Evolutionary conservation across 2,329 filamentous ascomycete species (phyloP), one percentile per base, ranked within the genome.

Genomic region (Fusarium denticulatum): DNA sequence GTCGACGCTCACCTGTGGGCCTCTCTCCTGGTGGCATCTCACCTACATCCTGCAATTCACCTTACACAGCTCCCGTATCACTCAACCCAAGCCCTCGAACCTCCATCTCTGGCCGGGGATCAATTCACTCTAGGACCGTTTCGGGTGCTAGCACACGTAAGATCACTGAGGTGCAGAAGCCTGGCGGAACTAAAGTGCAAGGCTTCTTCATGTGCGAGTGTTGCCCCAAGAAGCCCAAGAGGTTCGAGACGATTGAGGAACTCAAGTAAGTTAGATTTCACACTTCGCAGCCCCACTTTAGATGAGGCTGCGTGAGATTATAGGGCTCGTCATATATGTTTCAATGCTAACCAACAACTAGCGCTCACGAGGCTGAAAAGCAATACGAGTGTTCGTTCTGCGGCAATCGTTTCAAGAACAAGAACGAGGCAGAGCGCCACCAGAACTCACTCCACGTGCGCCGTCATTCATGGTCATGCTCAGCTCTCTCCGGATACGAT

Each of bases 351-450:
- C 72, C 40, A 65, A 47, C 56, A 53, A 59, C 24, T 79, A 98
- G 96, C 73, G 86, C 92, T 49, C 96, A 98, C 81, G 94, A 96
- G 82, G 91, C 94, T 80, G 96, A 98, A 83, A 98, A 98, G 83
- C 96, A 98, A 83, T 98, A 98, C 82, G 94, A 94, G 71, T 98
- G 96, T 82, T 89, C 91, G 34, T 98, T 94, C 81, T 98, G 96
- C 82, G 93, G 93, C 46, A 98, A 98, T 81, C 91, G 96, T 16
- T 98, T 98, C 86, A 98, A 98, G 84, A 98, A 98, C 85, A 98
- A 98, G 84, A 98, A 98, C 78, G 96, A 98, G 84, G 95, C 95
- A 6, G 96, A 98, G 82, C 91, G 96, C 37, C 96, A 98, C 81
- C 95, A 97, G 79, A 98, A 98, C 79, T 97, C 95, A 20, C 89